Percentiles rank a stretch among this genome's conserved stretches.
These are phyloP conservation scores for Cercis canadensis DNA, from an alignment of 306 rosid species.

Conservation along the genomic window DNA sequence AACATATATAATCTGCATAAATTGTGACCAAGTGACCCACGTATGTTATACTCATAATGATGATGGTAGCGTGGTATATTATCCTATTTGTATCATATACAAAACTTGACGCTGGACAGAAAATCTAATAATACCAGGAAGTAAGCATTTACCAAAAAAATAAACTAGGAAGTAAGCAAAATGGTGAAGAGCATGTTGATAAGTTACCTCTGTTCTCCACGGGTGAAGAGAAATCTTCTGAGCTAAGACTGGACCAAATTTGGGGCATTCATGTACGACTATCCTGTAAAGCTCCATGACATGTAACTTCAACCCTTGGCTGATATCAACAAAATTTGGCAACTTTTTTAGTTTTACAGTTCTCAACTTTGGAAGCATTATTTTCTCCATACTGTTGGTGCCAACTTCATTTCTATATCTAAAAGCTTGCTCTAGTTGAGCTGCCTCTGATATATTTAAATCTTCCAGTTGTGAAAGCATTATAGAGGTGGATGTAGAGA, in stretches of 20 bases:
- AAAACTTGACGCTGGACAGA: too few relatives aligned
- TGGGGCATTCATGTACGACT: not conserved
- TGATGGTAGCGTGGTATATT: too few relatives aligned
- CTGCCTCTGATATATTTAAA: not conserved
- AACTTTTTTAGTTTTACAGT: fast-evolving
- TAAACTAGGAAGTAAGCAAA: too few relatives aligned
- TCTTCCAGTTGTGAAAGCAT: not conserved
- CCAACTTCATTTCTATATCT: not conserved
- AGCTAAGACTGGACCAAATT: not conserved
- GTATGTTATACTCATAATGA: too few relatives aligned
- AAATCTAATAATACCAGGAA: too few relatives aligned
- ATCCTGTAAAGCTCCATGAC: not conserved
- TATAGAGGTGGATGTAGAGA: not conserved
- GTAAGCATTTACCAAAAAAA: too few relatives aligned
- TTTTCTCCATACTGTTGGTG: not conserved
- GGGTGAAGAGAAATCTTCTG: not conserved
- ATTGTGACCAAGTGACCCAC: too few relatives aligned
- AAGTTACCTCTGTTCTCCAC: not conserved
- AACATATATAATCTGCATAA: too few relatives aligned
- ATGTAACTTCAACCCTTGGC: not conserved
- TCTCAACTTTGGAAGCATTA: not conserved
- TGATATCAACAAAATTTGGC: not conserved
- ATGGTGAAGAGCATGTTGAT: not conserved
- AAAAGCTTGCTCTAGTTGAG: not conserved
- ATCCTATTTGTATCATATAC: too few relatives aligned